Conservation (phyloP, 768 basidiomycete genomes). For the Mycena olivaceomarginata region DNA sequence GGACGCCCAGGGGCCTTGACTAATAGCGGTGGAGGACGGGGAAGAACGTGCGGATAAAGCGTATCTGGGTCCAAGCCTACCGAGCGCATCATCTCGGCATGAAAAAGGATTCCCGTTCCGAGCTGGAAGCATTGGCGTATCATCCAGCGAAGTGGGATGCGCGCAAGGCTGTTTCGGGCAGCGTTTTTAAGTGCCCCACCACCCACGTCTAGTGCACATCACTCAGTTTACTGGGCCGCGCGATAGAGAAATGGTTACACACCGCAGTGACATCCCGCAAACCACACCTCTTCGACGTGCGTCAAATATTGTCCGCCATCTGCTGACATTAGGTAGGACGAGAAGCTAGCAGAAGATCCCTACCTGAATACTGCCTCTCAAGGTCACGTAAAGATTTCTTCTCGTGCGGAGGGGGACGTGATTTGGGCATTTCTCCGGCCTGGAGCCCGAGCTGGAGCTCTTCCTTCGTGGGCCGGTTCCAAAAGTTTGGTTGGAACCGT, state of each 20-base stretch:
- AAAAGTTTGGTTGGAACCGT: conserved; percentile 71
- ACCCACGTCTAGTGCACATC: conserved; percentile 74
- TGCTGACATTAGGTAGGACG: not conserved
- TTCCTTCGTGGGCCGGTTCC: conserved; percentile 62
- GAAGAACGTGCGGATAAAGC: conserved; percentile 66
- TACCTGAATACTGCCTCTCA: conserved; percentile 60
- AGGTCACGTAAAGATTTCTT: conserved; percentile 59
- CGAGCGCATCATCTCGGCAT: conserved; percentile 64
- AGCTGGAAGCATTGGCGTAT: conserved; percentile 77
- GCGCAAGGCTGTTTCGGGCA: conserved; percentile 75
- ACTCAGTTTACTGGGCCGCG: conserved; percentile 7
- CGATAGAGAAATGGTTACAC: conserved; percentile 41
- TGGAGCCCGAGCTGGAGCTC: conserved; percentile 68
- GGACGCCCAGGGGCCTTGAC: conserved; percentile 38
- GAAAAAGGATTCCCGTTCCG: conserved; percentile 77
- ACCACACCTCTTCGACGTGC: conserved; percentile 88
- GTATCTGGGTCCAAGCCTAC: conserved; percentile 68
- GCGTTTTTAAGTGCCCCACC: conserved; percentile 81
- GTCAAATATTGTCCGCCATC: conserved; percentile 62
- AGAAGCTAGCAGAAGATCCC: not conserved
- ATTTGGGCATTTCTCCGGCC: conserved; percentile 68
- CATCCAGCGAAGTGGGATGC: conserved; percentile 88
- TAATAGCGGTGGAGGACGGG: conserved; percentile 57
- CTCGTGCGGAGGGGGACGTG: conserved; percentile 50
- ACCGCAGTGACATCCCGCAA: conserved; percentile 86